Conservation (phyloP, 192 early-diverging fungal genomes). For the Kappamyces sp. region DNA sequence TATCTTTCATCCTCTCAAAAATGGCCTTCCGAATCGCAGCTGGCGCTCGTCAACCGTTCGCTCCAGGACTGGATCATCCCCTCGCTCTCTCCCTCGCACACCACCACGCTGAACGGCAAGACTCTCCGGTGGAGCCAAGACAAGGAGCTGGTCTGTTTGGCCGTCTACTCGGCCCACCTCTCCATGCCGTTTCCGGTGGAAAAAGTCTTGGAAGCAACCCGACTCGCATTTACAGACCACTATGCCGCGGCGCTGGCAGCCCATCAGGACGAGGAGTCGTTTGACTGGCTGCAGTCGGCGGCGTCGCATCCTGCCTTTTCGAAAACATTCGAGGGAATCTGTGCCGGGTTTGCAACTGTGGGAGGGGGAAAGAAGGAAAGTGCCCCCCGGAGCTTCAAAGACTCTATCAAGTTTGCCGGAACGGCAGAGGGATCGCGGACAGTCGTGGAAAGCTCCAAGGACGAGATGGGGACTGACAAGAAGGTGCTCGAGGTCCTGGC, state of each 20-base stretch:
- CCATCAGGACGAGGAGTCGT: slow-evolving; percentile 59
- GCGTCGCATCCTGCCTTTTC: not conserved
- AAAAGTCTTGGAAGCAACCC: slow-evolving; percentile 4
- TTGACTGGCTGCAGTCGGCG: slow-evolving; percentile 30
- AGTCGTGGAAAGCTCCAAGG: too few relatives aligned
- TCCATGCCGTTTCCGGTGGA: slow-evolving; percentile 29
- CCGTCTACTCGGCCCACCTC: slow-evolving; percentile 27
- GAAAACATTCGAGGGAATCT: not conserved
- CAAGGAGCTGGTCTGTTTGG: slow-evolving; percentile 60
- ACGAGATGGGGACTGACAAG: too few relatives aligned
- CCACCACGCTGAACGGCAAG: slow-evolving; percentile 73
- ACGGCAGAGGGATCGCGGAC: slow-evolving; percentile 51
- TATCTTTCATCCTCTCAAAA: slow-evolving; percentile 37
- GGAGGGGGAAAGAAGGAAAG: slow-evolving; percentile 33
- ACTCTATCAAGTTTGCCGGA: slow-evolving; percentile 67
- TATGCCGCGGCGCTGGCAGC: slow-evolving; percentile 62
- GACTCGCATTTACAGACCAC: slow-evolving; percentile 53
- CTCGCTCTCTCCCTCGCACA: slow-evolving; percentile 65
- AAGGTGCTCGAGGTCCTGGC: too few relatives aligned
- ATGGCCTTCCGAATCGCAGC: too few relatives aligned
- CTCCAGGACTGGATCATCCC: slow-evolving; percentile 33
- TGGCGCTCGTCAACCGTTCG: too few relatives aligned
- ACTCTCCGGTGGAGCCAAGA: slow-evolving; percentile 37
- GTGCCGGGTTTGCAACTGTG: not conserved
- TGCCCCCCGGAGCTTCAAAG: slow-evolving; percentile 71